A percentile compares a stretch with the other conserved stretches of the same genome.
phyloP scores from a whole-genome alignment of 1,284 basidiomycete species.

The Bjerkandera adusta region DNA sequence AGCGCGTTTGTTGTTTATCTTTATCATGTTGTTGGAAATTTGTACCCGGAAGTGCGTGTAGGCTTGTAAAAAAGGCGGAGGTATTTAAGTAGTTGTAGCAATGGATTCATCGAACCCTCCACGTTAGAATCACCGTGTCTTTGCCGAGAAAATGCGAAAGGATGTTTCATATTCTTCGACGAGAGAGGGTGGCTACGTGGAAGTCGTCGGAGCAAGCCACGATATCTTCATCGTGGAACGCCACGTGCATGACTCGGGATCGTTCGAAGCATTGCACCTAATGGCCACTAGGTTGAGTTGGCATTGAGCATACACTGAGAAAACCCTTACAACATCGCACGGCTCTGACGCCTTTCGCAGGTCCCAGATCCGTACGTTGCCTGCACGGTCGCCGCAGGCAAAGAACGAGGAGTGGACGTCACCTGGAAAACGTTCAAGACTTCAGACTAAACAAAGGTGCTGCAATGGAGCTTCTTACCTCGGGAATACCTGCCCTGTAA shows the following conservation, averaged over 20 bases:
- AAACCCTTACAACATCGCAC: slow-evolving; percentile 28
- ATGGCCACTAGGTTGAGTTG: slow-evolving; percentile 2
- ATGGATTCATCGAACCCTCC: no score
- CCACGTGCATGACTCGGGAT: slow-evolving; percentile 20
- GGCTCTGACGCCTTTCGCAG: slow-evolving; percentile 36
- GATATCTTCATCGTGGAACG: neutral
- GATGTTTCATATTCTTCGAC: no score
- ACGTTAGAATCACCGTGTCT: no score
- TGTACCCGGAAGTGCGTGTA: no score
- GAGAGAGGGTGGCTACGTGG: no score
- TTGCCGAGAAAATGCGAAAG: no score
- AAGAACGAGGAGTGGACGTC: slow-evolving; percentile 34
- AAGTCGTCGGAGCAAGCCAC: slow-evolving; percentile 10
- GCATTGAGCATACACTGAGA: neutral
- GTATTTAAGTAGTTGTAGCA: no score
- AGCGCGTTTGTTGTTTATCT: no score
- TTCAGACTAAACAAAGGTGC: neutral
- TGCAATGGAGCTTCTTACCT: slow-evolving; percentile 29
- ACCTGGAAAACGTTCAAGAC: slow-evolving; percentile 20
- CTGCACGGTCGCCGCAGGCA: slow-evolving; percentile 42
- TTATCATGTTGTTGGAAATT: no score
- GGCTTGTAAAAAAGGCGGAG: no score
- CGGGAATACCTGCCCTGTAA: slow-evolving; percentile 42
- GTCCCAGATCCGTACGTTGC: slow-evolving; percentile 47
- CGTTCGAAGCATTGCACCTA: slow-evolving; percentile 36